Evolutionary conservation across 1,284 basidiomycete species (phyloP), one percentile per base, ranked within the genome.

Genomic region (Porogramme epimiltina): DNA sequence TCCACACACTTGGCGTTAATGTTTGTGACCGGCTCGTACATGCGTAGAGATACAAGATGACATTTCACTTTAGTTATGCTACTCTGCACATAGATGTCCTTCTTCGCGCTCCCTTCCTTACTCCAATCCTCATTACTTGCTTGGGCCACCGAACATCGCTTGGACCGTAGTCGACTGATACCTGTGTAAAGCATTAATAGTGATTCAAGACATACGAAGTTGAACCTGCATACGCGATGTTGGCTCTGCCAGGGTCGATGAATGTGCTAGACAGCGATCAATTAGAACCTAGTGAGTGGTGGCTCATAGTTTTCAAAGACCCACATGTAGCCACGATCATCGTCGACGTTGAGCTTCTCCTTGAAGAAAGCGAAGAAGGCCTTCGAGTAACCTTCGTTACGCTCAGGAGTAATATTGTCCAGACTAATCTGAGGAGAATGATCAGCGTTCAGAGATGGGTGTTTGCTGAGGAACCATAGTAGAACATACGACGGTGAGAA

Each of bases 301-400:
- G n/a, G n/a, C n/a, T n/a, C n/a, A 38, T 4, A 20, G 10, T 38
- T 34, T 8, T 40, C n/a, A 37, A 40, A 6, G 36, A 25, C 15
- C 76, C 40, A 79, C 74, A 83, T 78, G 62, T 87, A 86, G 49
- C 82, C 84, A 33, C 85, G 75, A 59, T 82, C 70, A 2, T 66
- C 73, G 1, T 70, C 63, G 18, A 80, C 63, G 8, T 75, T 75
- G 4, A 88, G 66, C 52, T 81, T 80, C 59, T 76, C 64, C 52
- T 78, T 63, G 60, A 88, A 76, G 65, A 76, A 84, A 6, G 71
- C 65, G 49, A 79, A 81, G 51, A 87, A 75, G 2, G 64, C 70
- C 57, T 77, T 77, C 67, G 81, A 82, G 66, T 84, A 87, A 40
- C 57, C 58, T 49, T 75, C 73, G 48, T 84, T 83, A 24, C 59